Evolutionary conservation across 139 green algal genomes (phyloP), one percentile per base, ranked within the genome.

Genomic region (Zygnema cylindricum): DNA sequence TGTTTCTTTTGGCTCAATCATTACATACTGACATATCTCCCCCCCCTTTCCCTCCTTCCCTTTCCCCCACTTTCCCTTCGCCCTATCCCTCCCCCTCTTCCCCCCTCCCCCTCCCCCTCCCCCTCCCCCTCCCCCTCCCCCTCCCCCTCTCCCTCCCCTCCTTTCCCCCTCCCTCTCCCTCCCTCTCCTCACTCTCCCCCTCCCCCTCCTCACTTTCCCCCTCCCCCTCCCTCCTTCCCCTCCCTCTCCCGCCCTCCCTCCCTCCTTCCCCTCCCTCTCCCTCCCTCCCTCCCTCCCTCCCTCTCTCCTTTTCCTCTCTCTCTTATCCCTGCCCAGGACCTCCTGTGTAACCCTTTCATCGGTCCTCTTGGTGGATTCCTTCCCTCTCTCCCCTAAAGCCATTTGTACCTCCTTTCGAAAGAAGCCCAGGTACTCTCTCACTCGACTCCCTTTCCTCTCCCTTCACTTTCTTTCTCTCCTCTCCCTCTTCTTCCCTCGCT

Each of bases 251-350:
- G 21, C 33, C 16, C 85, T 1, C 39, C 75, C 86, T 1, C 86
- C 77, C 49, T 69, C 32, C 0, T n/a, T 2, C 57, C 1, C 35
- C 33, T 2, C 33, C 81, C 33, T 7, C 7, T 38, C 33, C 2
- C 77, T 75, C 71, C 82, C 49, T 85, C 33, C 16, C 33, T 85
- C 33, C 82, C 33, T 85, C 38, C 11, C 71, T 89, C 11, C 39
- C 75, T 89, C 1, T 89, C 77, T 76, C 84, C 25, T 1, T n/a
- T 2, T 30, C 1, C 35, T 69, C 25, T 69, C 81, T 69, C 40
- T 83, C 49, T 69, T 32, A 49, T 75, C 71, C 71, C 49, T 85
- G 7, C 77, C 33, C n/a, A n/a, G n/a, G n/a, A n/a, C 7, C 33
- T 77, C 33, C 71, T 79, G 71, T 16, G 7, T 79, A 79, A 40